Evolutionary conservation across 768 basidiomycete species (phyloP), one percentile per base, ranked within the genome.

Genomic region (Jaapia argillacea): DNA sequence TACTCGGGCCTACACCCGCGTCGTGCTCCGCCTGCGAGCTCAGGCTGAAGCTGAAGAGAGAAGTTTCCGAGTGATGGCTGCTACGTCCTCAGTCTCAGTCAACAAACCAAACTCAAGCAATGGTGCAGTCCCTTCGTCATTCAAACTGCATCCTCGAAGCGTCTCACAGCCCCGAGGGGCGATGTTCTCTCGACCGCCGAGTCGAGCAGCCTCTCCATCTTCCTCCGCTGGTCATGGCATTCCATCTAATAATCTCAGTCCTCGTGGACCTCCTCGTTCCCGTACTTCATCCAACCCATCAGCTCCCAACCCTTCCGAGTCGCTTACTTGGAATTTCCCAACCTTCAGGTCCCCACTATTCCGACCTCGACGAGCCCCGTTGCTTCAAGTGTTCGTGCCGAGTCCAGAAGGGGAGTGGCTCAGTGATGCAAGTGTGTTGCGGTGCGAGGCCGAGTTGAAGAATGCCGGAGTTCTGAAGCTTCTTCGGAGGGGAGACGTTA

Each of bases 391-490:
- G 26, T 91, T 89, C 53, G 84, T 92, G 3, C 89, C 87, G 16
- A 86, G 83, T 6, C 84, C 84, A 0, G 86, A 88, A 42, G 87
- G 87, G 5, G 81, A 84, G 49, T 92, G 88, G 88, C 64, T 92
- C 37, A 82, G 81, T 6, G 88, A 91, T 58, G 70, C 75, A 50
- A 82, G 85, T 45, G 79, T 92, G 16, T 53, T 88, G 44, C 81
- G 84, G 52, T 90, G 88, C 56, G 89, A 92, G 58, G 75, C 72
- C 1, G 89, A 92, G 65, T 69, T 85, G 50, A 77, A 75, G 49
- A 67, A 75, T 7, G 79, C 85, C 5, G 84, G 81, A 1, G 71
- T 88, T 26, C 50, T 69, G 51, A 67, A 67, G 35, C 58, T 86
- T 36, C 59, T 92, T 59, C 69, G 81, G 39, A 66, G 78, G 23